These are phyloP conservation scores for Alternaria arbusti DNA, from an alignment of 2,329 filamentous ascomycete genomes.

Conservation along the genomic window DNA sequence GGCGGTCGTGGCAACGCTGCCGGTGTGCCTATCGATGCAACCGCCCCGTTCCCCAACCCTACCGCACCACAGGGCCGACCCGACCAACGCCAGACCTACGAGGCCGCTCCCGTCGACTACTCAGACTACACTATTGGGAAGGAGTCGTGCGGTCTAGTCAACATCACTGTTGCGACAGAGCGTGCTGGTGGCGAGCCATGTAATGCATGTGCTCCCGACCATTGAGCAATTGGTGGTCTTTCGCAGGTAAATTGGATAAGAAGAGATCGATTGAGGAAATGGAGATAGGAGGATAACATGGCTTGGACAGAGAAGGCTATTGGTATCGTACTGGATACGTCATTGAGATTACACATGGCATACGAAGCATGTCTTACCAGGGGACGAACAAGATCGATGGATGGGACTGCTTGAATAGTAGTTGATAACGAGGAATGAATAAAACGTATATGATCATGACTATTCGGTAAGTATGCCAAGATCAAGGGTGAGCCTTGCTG, in stretches of 20 bases:
- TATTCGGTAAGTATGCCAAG: background rate
- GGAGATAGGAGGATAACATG: background rate
- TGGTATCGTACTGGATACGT: background rate
- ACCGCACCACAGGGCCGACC: slow-evolving; percentile 31
- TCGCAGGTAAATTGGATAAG: background rate
- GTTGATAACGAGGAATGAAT: background rate
- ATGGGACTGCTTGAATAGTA: background rate
- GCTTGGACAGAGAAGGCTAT: background rate
- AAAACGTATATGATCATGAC: background rate
- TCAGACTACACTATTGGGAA: slow-evolving; percentile 3
- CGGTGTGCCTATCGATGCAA: slow-evolving; percentile 40
- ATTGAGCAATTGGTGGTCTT: background rate
- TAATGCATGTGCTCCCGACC: slow-evolving; percentile 8
- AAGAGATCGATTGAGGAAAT: background rate
- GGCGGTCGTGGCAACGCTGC: slow-evolving; percentile 11
- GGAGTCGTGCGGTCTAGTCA: slow-evolving; percentile 7
- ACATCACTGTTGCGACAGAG: slow-evolving; percentile 6
- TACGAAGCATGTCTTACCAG: background rate
- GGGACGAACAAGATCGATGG: background rate
- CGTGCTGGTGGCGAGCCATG: slow-evolving; percentile 3
- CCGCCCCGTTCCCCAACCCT: slow-evolving; percentile 40
- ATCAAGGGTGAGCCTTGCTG: background rate
- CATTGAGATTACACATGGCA: background rate
- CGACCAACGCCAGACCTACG: background rate
- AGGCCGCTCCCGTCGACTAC: background rate